Evolutionary conservation across 2,329 filamentous ascomycete genomes (phyloP), one percentile per base, ranked within the genome.

Genomic region (Bipolaris sorokiniana): DNA sequence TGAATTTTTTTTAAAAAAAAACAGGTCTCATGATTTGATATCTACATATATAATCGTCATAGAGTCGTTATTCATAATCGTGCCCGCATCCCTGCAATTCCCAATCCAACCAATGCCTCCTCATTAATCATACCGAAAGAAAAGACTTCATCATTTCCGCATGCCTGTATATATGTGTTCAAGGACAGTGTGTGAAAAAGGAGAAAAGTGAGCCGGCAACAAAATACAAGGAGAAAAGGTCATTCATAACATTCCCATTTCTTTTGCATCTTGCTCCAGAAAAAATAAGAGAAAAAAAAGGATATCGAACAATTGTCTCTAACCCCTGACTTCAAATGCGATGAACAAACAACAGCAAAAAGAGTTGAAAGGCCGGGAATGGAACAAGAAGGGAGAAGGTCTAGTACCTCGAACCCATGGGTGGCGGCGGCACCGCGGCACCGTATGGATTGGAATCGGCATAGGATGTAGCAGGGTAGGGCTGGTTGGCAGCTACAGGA

Each of bases 401-500:
- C 63, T 72, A 76, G 55, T 76, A 75, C 61, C 72, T 62, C 54
- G 70, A 64, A 42, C 76, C 76, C 64, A 77, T 77, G 7, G 76
- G 76, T 9, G 77, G 77, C 33, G 77, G 76, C 37, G 77, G 77
- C 31, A 78, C 67, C 36, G 55, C 45, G 28, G 72, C 66, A 48
- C 72, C 73, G 58, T 82, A 82, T 15, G 80, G 80, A 64, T 81
- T 81, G 41, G 70, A 76, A 65, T 82, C 80, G 45, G 74, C 69
- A 61, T 82, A 82, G 44, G 54, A 54, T 13, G 64, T 58, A 45
- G 75, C 76, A 44, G 75, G 77, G 58, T 76, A 72, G 48, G 72
- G 22, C 54, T 77, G 57, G 38, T 44, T 57, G 63, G 69, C 64
- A 65, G 68, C 66, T 76, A 72, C 68, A 70, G 74, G 74, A 66